These are phyloP conservation scores for Colletotrichum camelliae DNA, from an alignment of 2,329 filamentous ascomycete species.

Conservation along the genomic window DNA sequence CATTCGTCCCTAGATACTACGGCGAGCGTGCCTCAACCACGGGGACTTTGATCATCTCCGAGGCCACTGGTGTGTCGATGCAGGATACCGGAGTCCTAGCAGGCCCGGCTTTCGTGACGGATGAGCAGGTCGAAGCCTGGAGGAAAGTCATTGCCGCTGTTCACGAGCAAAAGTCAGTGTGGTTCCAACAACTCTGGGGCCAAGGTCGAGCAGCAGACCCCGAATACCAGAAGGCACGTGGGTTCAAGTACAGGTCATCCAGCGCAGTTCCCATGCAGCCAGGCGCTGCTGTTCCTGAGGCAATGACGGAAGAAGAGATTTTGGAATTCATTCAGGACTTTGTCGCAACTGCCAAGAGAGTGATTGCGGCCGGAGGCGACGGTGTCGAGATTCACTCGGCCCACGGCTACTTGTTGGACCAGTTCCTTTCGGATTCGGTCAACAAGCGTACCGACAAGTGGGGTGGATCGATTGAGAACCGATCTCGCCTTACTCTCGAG, in stretches of 20 bases:
- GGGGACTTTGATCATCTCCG: slow-evolving; percentile 41
- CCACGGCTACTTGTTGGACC: slow-evolving; percentile 63
- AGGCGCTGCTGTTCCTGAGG: slow-evolving; percentile 47
- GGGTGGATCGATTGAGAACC: slow-evolving; percentile 54
- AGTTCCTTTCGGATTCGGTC: slow-evolving; percentile 52
- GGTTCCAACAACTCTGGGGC: slow-evolving; percentile 26
- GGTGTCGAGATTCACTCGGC: slow-evolving; percentile 61
- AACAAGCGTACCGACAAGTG: slow-evolving; percentile 53
- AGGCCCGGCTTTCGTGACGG: slow-evolving; percentile 52
- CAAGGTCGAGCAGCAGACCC: slow-evolving; percentile 15
- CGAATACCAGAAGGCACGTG: slow-evolving; percentile 4
- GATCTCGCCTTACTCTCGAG: slow-evolving; percentile 50
- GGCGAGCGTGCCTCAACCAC: slow-evolving; percentile 44
- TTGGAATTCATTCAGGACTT: slow-evolving; percentile 62
- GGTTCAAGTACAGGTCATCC: slow-evolving; percentile 1
- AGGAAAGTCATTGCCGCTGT: slow-evolving; percentile 29
- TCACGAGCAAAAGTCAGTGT: slow-evolving; percentile 31
- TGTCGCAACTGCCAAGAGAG: slow-evolving; percentile 51
- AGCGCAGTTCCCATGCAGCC: slow-evolving; percentile 5
- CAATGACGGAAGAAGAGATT: slow-evolving; percentile 68
- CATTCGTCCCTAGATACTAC: slow-evolving; percentile 31
- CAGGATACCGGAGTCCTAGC: slow-evolving; percentile 23
- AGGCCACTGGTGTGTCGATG: slow-evolving; percentile 31
- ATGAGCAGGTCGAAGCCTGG: slow-evolving; percentile 29
- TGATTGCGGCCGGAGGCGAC: slow-evolving; percentile 66